These are phyloP conservation scores for Eucalyptus erythrocorys DNA, from an alignment of 345 rosid genomes.

Conservation along the genomic window DNA sequence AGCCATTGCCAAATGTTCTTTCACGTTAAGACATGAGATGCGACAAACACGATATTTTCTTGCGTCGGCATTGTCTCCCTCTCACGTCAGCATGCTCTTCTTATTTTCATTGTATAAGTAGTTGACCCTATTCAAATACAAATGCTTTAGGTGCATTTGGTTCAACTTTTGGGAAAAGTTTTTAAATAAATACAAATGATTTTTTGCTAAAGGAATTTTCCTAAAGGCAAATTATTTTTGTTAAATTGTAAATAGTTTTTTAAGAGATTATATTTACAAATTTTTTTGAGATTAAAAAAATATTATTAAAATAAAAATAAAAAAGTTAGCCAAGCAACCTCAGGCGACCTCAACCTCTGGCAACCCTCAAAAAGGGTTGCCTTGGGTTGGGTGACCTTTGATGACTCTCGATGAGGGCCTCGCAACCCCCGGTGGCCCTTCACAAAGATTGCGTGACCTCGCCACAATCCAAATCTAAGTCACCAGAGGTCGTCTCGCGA, in stretches of 20 bases:
- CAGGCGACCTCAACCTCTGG: rapidly evolving
- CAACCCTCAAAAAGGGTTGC: too few relatives aligned
- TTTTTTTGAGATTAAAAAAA: too few relatives aligned
- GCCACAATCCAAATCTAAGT: too few relatives aligned
- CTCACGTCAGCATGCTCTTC: not conserved
- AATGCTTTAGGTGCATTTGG: rapidly evolving
- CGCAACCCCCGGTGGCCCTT: rapidly evolving
- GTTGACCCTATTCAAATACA: not conserved
- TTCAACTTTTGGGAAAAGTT: rapidly evolving
- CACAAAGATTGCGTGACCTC: rapidly evolving
- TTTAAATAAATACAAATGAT: rapidly evolving
- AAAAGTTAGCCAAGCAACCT: rapidly evolving
- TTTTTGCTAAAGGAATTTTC: rapidly evolving
- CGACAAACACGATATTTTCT: not conserved
- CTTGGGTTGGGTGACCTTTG: too few relatives aligned
- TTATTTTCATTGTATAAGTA: not conserved
- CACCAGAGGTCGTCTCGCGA: too few relatives aligned
- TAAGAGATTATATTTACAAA: rapidly evolving
- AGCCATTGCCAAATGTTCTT: not conserved
- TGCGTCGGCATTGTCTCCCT: not conserved
- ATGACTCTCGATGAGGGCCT: rapidly evolving
- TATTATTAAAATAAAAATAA: too few relatives aligned
- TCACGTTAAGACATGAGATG: not conserved
- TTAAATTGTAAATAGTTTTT: rapidly evolving
- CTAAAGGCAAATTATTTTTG: rapidly evolving